A percentile compares a stretch with the other conserved stretches of the same genome.
phyloP scores from a whole-genome alignment of 2,329 filamentous ascomycete species.

The Septoria linicola region DNA sequence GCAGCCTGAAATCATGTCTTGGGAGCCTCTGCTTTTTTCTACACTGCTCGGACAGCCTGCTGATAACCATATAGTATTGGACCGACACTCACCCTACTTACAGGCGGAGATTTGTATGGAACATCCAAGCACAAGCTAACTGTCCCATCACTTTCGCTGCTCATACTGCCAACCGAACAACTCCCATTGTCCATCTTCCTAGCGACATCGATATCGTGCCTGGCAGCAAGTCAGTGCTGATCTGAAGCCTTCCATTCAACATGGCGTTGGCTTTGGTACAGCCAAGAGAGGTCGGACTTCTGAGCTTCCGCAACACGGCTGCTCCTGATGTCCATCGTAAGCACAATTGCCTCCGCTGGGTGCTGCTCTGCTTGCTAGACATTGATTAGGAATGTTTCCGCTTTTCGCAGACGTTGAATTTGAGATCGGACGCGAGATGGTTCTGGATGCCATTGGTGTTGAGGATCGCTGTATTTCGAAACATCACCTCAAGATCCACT shows the following conservation, averaged over 20 bases:
- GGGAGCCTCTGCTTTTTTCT: no score
- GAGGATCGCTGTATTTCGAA: conserved; percentile 44
- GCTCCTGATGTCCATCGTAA: conserved; percentile 11
- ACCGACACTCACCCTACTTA: not conserved
- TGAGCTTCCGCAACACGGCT: conserved; percentile 17
- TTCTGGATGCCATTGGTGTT: conserved; percentile 28
- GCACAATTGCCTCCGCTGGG: not conserved
- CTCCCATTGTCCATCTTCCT: no score
- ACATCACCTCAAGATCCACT: conserved; percentile 48
- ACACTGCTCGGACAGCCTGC: no score
- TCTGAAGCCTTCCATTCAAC: conserved; percentile 21
- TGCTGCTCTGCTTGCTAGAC: not conserved
- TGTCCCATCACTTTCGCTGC: conserved; percentile 10
- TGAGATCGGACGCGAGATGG: conserved; percentile 34
- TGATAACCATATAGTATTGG: not conserved
- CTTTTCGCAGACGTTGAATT: conserved; percentile 27
- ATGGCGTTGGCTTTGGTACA: conserved; percentile 17
- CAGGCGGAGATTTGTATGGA: no score
- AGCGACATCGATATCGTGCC: not conserved
- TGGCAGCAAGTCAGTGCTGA: not conserved
- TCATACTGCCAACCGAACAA: not conserved
- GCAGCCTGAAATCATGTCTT: no score
- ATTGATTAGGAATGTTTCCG: not conserved
- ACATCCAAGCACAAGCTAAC: no score
- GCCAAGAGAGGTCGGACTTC: conserved; percentile 4